These are phyloP conservation scores for Cystobasidiaceae sp. DNA, from an alignment of 1,284 basidiomycete genomes.

Conservation along the genomic window DNA sequence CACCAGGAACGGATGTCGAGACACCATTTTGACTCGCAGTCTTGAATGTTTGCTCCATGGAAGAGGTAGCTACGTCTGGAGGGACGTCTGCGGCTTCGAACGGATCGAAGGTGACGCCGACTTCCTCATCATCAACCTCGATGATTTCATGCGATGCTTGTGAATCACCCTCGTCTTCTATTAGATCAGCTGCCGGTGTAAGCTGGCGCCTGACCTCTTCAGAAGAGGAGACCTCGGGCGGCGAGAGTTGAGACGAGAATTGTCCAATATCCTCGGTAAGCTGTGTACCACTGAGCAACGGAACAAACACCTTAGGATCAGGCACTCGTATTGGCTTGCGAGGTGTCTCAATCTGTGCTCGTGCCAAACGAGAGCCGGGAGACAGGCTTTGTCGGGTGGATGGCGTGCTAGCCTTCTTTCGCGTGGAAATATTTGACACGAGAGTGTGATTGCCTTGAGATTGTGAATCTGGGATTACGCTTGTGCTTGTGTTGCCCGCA, in stretches of 20 bases:
- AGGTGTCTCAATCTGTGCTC: slow-evolving; percentile 4
- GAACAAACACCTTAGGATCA: slow-evolving; percentile 3
- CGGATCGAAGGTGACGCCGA: no score
- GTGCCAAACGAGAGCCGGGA: background rate
- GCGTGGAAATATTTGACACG: background rate
- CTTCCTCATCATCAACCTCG: no score
- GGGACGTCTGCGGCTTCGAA: no score
- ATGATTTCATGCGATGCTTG: no score
- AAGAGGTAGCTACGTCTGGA: no score
- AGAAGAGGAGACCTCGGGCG: background rate
- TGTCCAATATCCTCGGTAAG: slow-evolving; percentile 15
- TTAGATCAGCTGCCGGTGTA: background rate
- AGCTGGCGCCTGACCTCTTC: background rate
- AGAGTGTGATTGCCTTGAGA: background rate
- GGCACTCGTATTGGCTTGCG: slow-evolving; percentile 4
- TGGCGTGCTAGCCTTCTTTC: background rate
- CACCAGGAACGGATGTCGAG: no score
- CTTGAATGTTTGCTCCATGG: no score
- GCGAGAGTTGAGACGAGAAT: slow-evolving; percentile 17
- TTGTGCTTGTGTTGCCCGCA: background rate
- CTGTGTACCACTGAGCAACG: background rate
- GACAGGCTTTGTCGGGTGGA: background rate
- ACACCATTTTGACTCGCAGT: no score
- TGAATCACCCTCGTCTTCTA: background rate
- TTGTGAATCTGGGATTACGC: slow-evolving; percentile 11